Base-by-base conservation (phyloP, 768 basidiomycete species). In the Paxillus involutus region DNA sequence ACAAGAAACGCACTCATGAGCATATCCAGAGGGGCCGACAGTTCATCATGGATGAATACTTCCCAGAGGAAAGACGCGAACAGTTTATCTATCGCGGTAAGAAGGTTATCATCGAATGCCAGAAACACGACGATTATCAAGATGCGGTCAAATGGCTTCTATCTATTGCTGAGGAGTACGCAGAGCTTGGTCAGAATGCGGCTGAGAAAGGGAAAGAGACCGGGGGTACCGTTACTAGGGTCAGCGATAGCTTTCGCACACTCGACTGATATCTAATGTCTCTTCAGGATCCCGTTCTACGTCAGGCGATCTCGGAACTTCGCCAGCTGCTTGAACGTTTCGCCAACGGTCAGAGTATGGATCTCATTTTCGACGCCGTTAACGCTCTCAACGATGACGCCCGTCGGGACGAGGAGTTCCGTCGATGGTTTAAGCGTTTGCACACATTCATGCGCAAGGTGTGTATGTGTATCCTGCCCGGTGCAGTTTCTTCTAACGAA, bases 21-120 rank as follows among this genome's bases (percentile, higher is more conserved):
- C 75, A 85, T 12, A 47, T 77, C 42, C 80, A 89, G 44, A 78
- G 80, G 14, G 79, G 83, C 24, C 83, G 82, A 64, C 77, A 85
- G 32, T 89, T 91, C 70, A 61, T 97, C 49, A 72, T 73, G 14
- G 91, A 94, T 46, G 90, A 95, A 37, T 89, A 88, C 60, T 94
- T 97, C 79, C 94, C 95, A 0, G 78, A 88, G 61, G 94, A 94
- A 71, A 78, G 96, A 19, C 81, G 92, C 21, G 92, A 96, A 50
- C 92, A 92, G 64, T 97, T 94, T 71, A 89, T 98, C 64, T 96
- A 88, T 77, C 83, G 96, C 12, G 80, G 84, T 6, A 98, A 98
- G 79, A 98, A 97, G 84, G 87, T 89, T 36, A 83, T 97, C 49
- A 79, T 95, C 53, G 95, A 98, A 65, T 94, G 91, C 67, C 94